Percentiles rank a stretch among this genome's conserved stretches.
phyloP scores from a whole-genome alignment of 2,329 filamentous ascomycete genomes.

The Aureobasidium sp. region DNA sequence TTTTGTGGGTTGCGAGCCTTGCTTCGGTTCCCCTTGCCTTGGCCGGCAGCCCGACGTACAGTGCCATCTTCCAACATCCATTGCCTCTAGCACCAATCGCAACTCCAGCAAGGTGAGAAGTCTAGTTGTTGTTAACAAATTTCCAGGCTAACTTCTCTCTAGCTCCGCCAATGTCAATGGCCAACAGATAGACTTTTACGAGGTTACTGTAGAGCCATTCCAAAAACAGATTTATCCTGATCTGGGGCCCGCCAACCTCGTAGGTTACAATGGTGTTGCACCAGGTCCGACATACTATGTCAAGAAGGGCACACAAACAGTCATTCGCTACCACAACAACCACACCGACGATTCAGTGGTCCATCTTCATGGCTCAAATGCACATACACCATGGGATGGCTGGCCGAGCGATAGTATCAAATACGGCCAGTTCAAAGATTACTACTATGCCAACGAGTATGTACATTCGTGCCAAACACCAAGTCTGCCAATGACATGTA shows the following conservation, averaged over 20 bases:
- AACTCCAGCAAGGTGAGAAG: constrained; percentile 10
- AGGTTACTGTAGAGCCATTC: constrained; percentile 35
- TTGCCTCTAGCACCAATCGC: constrained; percentile 13
- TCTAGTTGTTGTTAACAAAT: neutral
- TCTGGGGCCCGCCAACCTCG: constrained; percentile 26
- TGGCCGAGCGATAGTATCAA: constrained; percentile 46
- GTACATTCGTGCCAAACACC: neutral
- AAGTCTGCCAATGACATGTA: neutral
- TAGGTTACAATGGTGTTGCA: constrained; percentile 44
- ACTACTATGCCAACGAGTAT: constrained; percentile 49
- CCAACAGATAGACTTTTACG: constrained; percentile 38
- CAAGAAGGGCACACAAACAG: constrained; percentile 38
- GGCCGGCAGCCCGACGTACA: constrained; percentile 14
- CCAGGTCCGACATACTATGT: constrained; percentile 45
- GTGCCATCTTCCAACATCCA: constrained; percentile 13
- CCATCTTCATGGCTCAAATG: constrained; percentile 45
- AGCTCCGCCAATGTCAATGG: constrained; percentile 14
- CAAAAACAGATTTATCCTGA: constrained; percentile 33
- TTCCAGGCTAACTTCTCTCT: neutral
- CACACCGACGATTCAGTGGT: constrained; percentile 35
- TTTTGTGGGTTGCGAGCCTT: neutral
- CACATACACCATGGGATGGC: constrained; percentile 40
- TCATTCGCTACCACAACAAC: constrained; percentile 45
- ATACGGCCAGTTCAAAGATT: constrained; percentile 50
- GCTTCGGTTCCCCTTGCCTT: neutral